Evolutionary conservation across 352 stramenopile genomes (phyloP), one percentile per base, ranked within the genome.

Genomic region (Thalassiosira hispida): DNA sequence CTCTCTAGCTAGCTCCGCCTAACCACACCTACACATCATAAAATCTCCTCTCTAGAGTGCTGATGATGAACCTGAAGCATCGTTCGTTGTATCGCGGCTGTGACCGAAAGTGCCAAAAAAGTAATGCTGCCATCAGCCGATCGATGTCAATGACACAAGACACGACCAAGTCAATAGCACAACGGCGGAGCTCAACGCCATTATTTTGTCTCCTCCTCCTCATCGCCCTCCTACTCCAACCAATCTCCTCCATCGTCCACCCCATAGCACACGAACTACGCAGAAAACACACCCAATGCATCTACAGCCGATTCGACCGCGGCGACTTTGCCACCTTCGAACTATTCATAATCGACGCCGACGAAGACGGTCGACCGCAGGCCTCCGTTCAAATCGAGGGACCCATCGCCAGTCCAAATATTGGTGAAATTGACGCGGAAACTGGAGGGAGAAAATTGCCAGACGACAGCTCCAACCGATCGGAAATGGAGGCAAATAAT

Each of bases 251-350:
- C 55, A 57, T 53, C 14, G 9, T 51, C 27, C 59, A 78, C 42
- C 59, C 31, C 35, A 14, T 65, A 16, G 23, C 59, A 63, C 35
- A 72, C 49, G 0, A 61, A 7, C 65, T 78, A 52, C 33, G 20
- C 44, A 25, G 31, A 22, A 52, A 64, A 2, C 16, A 72, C 22
- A 63, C 51, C n/a, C 49, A 78, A 47, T 78, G 70, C 35, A 65
- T 78, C 59, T 78, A 72, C 47, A 31, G 12, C 16, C 16, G 42
- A 20, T 72, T 78, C 44, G 29, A 71, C n/a, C 6, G 23, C n/a
- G 60, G 60, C 8, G 59, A 78, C 14, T 72, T 62, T 12, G 70
- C 49, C 11, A 78, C 70, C 12, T 78, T 78, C 27, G 59, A 69
- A 60, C 22, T 70, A 2, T 78, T 78, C 49, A 78, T 78, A 20